Evolutionary conservation across 2,329 filamentous ascomycete genomes (phyloP).

Genomic region (Tolypocladium cylindrosporum): DNA sequence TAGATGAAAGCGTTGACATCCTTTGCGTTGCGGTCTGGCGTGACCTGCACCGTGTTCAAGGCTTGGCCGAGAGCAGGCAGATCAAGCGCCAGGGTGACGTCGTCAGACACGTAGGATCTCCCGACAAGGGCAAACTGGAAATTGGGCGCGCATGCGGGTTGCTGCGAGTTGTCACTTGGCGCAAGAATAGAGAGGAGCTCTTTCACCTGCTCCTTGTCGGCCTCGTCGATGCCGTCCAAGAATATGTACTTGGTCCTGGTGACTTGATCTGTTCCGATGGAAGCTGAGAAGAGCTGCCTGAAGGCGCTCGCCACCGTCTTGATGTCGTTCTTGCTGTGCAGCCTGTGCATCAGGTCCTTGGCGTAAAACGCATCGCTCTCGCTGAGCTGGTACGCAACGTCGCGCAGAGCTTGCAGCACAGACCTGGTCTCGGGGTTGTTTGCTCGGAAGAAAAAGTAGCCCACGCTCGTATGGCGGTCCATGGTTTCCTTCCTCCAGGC

Average conservation of each 20-base stretch:
- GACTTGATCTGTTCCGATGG: slow-evolving; percentile 21
- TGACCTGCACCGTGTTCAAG: slow-evolving; percentile 30
- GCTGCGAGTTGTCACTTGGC: slow-evolving; percentile 10
- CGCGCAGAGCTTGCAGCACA: slow-evolving; percentile 32
- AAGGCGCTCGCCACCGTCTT: slow-evolving; percentile 33
- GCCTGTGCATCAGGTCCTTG: slow-evolving; percentile 25
- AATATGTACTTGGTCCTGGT: slow-evolving; percentile 30
- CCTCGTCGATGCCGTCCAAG: slow-evolving; percentile 37
- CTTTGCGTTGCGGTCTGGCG: slow-evolving; percentile 27
- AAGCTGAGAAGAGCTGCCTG: slow-evolving; percentile 28
- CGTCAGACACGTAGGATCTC: slow-evolving; percentile 30
- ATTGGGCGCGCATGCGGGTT: slow-evolving; percentile 9
- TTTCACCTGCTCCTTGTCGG: slow-evolving; percentile 24
- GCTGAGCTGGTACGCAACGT: slow-evolving; percentile 36
- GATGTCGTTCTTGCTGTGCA: slow-evolving; percentile 28
- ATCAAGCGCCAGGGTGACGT: slow-evolving; percentile 23
- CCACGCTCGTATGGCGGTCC: slow-evolving; percentile 23
- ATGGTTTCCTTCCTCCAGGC: slow-evolving; percentile 18
- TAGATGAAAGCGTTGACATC: slow-evolving; percentile 33
- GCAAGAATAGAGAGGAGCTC: slow-evolving; percentile 26
- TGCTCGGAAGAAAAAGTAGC: slow-evolving; percentile 38
- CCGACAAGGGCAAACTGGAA: slow-evolving; percentile 31
- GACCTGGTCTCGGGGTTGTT: slow-evolving; percentile 35
- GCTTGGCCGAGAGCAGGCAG: slow-evolving; percentile 17
- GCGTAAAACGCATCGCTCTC: slow-evolving; percentile 33